phyloP scores from a whole-genome alignment of 169 alveolate genomes.

The Perkinsus olseni region DNA sequence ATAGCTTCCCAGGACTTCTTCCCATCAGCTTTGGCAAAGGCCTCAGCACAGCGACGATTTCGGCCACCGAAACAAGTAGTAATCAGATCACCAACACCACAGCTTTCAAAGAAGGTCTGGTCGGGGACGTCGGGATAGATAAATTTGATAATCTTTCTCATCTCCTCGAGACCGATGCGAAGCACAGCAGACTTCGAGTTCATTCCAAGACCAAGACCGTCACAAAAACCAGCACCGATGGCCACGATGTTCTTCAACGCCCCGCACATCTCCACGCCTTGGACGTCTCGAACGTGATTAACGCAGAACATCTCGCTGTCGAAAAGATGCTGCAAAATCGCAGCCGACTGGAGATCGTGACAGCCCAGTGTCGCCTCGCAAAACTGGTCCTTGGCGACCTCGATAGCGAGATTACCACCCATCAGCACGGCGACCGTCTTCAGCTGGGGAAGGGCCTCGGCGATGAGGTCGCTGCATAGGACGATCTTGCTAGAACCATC shows the following conservation, averaged over 20 bases:
- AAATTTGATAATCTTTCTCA: conserved; percentile 48
- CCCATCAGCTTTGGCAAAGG: conserved; percentile 66
- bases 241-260: conserved; percentile 86
- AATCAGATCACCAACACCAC: conserved; percentile 83
- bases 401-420: conserved; percentile 82
- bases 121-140: conserved; percentile 57
- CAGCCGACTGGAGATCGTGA: conserved; percentile 56
- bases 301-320: conserved; percentile 78
- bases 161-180: conserved; percentile 80
- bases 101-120: conserved; percentile 75
- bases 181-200: conserved; percentile 87
- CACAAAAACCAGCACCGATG: conserved; percentile 85
- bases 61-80: conserved; percentile 85
- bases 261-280: conserved; percentile 85
- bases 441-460: conserved; percentile 10
- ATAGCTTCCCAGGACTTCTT: conserved; percentile 68
- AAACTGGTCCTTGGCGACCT: conserved; percentile 79
- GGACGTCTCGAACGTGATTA: conserved; percentile 71
- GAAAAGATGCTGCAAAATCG: conserved; percentile 65
- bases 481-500: neutral
- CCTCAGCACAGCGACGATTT: conserved; percentile 79
- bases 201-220: conserved; percentile 79
- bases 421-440: conserved; percentile 41
- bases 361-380: conserved; percentile 87
- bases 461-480: conserved; percentile 49